Evolutionary conservation across 2,329 filamentous ascomycete genomes (phyloP).

Genomic region (Cryphonectria carpinicola): DNA sequence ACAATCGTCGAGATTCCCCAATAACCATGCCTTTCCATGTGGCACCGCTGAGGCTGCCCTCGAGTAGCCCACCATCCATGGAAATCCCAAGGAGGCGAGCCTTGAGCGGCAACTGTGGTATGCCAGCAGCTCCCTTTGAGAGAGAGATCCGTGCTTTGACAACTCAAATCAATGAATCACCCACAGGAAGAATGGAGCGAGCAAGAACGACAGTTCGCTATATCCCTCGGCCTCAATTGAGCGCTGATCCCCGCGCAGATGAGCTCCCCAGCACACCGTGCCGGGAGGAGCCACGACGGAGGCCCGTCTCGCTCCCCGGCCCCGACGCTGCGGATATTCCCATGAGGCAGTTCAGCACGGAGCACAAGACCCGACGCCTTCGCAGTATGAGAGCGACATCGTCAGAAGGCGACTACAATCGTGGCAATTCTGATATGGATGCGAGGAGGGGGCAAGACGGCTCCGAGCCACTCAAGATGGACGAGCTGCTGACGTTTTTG

Average conservation of each 20-base stretch:
- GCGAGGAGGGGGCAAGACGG: neutral
- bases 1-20: neutral
- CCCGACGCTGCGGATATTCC: neutral
- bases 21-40: neutral
- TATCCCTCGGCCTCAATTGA: neutral
- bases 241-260: neutral
- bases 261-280: neutral
- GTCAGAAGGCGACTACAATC: neutral
- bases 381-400: neutral
- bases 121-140: neutral
- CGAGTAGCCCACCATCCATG: neutral
- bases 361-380: neutral
- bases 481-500: conserved; percentile 2
- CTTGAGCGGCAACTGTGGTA: neutral
- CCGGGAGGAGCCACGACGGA: neutral
- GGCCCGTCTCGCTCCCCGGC: neutral
- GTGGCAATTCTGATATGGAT: neutral
- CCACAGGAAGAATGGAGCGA: no score
- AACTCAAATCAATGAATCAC: neutral
- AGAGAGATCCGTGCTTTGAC: neutral
- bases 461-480: neutral
- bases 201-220: neutral
- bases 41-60: neutral
- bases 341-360: neutral
- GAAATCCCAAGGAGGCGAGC: neutral